Evolutionary conservation across 106 monocot genomes (phyloP), one percentile per base, ranked within the genome.

Genomic region (Cymbidium sinense): DNA sequence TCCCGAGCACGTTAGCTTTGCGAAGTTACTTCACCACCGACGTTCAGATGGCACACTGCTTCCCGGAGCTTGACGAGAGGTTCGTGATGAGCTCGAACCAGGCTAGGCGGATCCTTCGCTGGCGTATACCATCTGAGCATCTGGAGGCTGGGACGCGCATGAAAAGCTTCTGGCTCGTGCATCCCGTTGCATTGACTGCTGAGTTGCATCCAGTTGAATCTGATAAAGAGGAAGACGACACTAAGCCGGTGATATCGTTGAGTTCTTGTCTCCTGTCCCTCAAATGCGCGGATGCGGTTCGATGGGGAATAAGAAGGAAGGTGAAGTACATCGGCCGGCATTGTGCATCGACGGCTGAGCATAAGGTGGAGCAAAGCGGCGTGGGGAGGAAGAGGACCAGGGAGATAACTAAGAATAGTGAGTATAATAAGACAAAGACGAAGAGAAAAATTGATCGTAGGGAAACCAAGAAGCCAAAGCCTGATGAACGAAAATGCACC

Each of bases 51-150:
- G 3, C 13, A 31, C 62, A 36, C 15, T 76, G n/a, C n/a, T n/a
- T 74, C 29, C 91, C 92, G 18, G 92, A 98, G 51, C 85, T 99
- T 30, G 98, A 99, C 74, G 98, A 99, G 87, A 83, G 73, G 81
- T 94, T 94, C 82, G 89, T 99, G 64, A 92, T 92, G 89, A 87
- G 94, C 71, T 74, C 81, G 43, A 92, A 87, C 73, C 87, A 92
- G 20, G 91, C 94, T 2, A 37, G 43, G 23, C 80, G 80, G 78
- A 90, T 94, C 25, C 87, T 98, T 23, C 37, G 81, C 18, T 71
- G 87, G 6, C 43, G 35, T 54, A 80, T 92, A 7, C 77, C 90
- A n/a, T 17, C 47, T 36, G 25, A 75, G 18, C 81, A 82, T 83
- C n/a, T 86, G 72, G 76, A 79, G 17, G 81, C 51, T 20, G 75